A percentile compares a stretch with the other conserved stretches of the same genome.
phyloP scores from a whole-genome alignment of 192 early-diverging fungal genomes.

The Pilaira anomala region DNA sequence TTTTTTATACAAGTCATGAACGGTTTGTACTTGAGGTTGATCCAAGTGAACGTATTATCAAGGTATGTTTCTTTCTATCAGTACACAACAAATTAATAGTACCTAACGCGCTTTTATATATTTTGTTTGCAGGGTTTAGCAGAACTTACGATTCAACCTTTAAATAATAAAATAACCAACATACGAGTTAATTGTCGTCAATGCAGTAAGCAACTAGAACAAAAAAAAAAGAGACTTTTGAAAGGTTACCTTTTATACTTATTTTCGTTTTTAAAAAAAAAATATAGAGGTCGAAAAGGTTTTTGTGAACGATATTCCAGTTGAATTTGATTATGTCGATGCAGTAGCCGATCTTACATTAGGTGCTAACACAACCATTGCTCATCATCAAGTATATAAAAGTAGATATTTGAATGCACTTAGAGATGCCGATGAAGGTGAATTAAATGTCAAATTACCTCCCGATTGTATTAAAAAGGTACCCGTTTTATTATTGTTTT shows the following conservation, averaged over 20 bases:
- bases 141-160: constrained; percentile 46
- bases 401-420: constrained; percentile 44
- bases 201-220: constrained; percentile 32
- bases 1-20: constrained; percentile 47
- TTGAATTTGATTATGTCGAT: constrained; percentile 40
- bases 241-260: too few species aligned
- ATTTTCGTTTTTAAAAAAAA: background rate
- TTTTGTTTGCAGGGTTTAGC: constrained; percentile 55
- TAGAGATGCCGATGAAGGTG: constrained; percentile 49
- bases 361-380: constrained; percentile 37
- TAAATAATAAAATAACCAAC: constrained; percentile 33
- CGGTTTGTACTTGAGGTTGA: constrained; percentile 51
- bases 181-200: constrained; percentile 49
- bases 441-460: constrained; percentile 41
- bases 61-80: constrained; percentile 28
- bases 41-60: constrained; percentile 41
- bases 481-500: background rate
- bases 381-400: constrained; percentile 47
- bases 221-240: background rate
- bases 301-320: constrained; percentile 34
- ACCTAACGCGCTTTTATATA: background rate
- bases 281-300: constrained; percentile 37
- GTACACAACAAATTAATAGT: background rate
- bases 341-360: constrained; percentile 40
- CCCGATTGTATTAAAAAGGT: constrained; percentile 32